Conservation (phyloP, 78 protist genomes). For the Dictyostelium purpureum region DNA sequence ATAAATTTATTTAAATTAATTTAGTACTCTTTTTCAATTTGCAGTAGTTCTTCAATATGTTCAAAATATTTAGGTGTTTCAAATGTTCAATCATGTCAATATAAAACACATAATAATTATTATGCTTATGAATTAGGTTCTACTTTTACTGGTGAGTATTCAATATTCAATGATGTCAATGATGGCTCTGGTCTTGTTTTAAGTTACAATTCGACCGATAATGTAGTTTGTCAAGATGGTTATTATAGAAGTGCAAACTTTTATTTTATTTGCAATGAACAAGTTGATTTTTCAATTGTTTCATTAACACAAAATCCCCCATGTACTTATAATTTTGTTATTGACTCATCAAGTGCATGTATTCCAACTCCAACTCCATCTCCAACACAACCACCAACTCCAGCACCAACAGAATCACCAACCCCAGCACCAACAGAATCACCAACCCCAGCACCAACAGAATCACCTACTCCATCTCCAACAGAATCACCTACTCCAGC, state of each 20-base stretch:
- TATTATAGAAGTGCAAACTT: not conserved
- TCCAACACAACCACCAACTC: not conserved
- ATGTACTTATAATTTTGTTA: not conserved
- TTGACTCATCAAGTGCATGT: not conserved
- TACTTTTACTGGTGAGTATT: not conserved
- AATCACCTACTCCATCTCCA: not conserved
- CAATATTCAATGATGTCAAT: not conserved
- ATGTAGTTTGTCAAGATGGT: not conserved
- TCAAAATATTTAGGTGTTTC: not conserved
- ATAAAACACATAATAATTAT: not conserved
- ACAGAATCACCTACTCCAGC: not conserved
- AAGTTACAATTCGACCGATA: not conserved
- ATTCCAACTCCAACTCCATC: not conserved
- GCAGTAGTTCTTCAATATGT: not conserved
- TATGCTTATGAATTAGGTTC: conserved; percentile 2
- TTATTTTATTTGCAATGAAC: not conserved
- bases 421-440: not conserved
- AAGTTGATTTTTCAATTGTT: not conserved
- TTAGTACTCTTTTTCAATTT: not conserved
- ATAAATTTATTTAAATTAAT: no score
- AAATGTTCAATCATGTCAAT: not conserved
- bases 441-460: not conserved
- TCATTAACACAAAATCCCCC: not conserved
- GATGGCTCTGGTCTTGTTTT: not conserved
- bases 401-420: not conserved